Base-by-base conservation (phyloP, 192 early-diverging fungal genomes). In the Backusella macrospora region DNA sequence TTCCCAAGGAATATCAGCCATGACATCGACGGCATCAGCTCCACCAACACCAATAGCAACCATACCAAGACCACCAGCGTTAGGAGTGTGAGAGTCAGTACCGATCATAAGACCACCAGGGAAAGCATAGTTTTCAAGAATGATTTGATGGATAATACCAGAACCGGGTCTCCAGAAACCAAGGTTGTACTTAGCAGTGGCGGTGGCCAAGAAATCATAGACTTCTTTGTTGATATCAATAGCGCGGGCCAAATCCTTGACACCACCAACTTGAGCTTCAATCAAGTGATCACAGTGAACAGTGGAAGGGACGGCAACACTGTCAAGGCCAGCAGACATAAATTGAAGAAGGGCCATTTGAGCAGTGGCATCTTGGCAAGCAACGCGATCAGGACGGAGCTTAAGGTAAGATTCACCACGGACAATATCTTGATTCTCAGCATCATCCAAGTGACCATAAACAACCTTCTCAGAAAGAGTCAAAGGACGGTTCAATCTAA, bases 271-370 rank as follows among this genome's bases (percentile, higher is more conserved):
- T 84, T 93, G 90, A 68, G 95, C 97, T 79, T 95, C 92, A 80
- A 99, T 99, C 84, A 99, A 86, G 81, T 98, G 96, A 84, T 99
- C 97, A 87, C 97, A 98, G 84, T 98, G 97, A 72, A 98, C 95
- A 70, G 91, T 93, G 52, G 94, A 87, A 16, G 97, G 96, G 18
- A 97, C 97, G 26, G 94, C 94, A 12, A 95, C 96, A 29, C 90
- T 90, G 52, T 90, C 88, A 26, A 94, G 86, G 75, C 92, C 90
- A 46, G 95, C 93, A 65, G 96, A 94, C 93, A 99, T 97, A 83
- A 99, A 99, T 86, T 99, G 97, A 52, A 99, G 87, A 76, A 99
- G 81, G 42, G 96, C 97, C 94, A 94, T 97, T 83, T 98, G 96
- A 69, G 97, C 97, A 74, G 97, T 99, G 70, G 97, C 96, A 81